A percentile compares a stretch with the other conserved stretches of the same genome.
phyloP scores from a whole-genome alignment of 441 rosid species.

The Pelargonium myrrhifolium region DNA sequence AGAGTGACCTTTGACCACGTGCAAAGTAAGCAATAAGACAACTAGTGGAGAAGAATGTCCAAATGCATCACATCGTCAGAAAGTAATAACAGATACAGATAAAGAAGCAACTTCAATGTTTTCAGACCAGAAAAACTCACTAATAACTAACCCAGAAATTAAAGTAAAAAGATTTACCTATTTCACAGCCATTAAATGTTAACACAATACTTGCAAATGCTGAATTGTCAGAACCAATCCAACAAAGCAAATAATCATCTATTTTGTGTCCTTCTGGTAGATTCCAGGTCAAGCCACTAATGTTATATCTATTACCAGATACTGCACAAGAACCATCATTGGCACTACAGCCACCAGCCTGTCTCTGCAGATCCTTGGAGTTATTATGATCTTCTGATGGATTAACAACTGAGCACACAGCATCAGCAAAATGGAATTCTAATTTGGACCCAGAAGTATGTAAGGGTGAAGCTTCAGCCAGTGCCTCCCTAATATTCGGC shows the following conservation, averaged over 20 bases:
- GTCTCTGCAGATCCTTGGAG: conserved; percentile 20
- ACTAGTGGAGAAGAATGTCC: neutral
- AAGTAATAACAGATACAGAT: neutral
- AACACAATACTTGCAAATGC: conserved; percentile 75
- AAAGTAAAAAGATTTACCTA: conserved; percentile 39
- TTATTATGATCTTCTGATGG: conserved; percentile 39
- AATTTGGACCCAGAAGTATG: conserved; percentile 16
- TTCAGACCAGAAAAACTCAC: neutral
- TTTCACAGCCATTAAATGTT: conserved; percentile 70
- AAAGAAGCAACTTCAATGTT: neutral
- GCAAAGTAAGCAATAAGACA: neutral
- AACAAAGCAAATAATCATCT: conserved; percentile 64
- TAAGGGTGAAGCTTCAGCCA: conserved; percentile 27
- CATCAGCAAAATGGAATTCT: conserved; percentile 46
- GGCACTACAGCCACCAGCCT: conserved; percentile 17
- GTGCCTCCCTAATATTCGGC: conserved; percentile 38
- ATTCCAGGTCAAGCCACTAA: conserved; percentile 79
- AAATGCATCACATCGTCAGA: neutral
- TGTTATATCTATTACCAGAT: conserved; percentile 29
- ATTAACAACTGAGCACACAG: conserved; percentile 37
- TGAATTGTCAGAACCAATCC: conserved; percentile 69
- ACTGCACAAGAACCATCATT: conserved; percentile 20
- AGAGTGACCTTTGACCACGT: neutral
- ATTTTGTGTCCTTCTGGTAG: conserved; percentile 48
- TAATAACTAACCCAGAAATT: neutral